phyloP scores from a whole-genome alignment of 352 stramenopile genomes.

The Phytophthora pini region DNA sequence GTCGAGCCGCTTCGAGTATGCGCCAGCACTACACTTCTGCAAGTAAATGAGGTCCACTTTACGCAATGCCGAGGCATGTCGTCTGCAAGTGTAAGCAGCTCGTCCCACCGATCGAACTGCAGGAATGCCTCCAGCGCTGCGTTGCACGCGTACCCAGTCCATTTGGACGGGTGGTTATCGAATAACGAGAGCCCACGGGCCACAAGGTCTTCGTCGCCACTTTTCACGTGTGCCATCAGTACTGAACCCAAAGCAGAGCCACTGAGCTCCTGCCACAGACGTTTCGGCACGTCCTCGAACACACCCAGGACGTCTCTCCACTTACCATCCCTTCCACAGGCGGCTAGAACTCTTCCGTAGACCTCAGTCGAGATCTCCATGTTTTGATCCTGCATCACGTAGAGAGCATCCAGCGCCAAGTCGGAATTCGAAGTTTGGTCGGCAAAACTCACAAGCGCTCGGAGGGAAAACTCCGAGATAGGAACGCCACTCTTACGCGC shows the following conservation, averaged over 20 bases:
- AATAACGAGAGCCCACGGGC: conserved; percentile 14
- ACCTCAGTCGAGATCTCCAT: conserved; percentile 7
- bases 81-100: conserved; percentile 4
- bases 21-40: conserved; percentile 12
- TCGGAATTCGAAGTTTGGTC: conserved; percentile 12
- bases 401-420: conserved; percentile 15
- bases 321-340: conserved; percentile 11
- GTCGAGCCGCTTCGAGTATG: conserved; percentile 10
- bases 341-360: conserved; percentile 17
- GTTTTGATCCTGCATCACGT: conserved; percentile 2
- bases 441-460: conserved; percentile 23
- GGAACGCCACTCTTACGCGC: not conserved
- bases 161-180: conserved; percentile 5
- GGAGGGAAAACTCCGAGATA: conserved; percentile 17
- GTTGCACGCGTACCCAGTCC: conserved; percentile 11
- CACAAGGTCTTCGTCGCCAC: conserved; percentile 2
- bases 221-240: conserved; percentile 12
- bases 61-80: conserved; percentile 13
- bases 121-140: conserved; percentile 17
- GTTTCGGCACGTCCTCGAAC: conserved; percentile 13
- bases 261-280: conserved; percentile 8
- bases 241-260: conserved; percentile 9
- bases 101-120: conserved; percentile 5
- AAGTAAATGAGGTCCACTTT: conserved; percentile 8
- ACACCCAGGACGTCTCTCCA: conserved; percentile 18